Evolutionary conservation across 768 basidiomycete species (phyloP).

Genomic region (Lentinula raphanica): DNA sequence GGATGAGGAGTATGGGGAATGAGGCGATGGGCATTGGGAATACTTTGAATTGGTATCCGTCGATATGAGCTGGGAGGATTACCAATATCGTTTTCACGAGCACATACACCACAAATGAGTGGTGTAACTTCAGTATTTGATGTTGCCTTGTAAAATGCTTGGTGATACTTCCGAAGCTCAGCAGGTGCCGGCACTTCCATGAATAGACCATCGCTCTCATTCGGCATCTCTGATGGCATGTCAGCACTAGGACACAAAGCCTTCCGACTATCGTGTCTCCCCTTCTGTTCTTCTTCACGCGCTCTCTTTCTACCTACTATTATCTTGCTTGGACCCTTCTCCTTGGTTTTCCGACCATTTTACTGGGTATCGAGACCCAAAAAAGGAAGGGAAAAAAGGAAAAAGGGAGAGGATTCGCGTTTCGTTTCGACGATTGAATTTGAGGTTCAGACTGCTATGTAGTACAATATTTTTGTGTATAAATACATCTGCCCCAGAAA

Average conservation of each 20-base stretch:
- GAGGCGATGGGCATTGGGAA: too few species aligned
- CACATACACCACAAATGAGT: background rate
- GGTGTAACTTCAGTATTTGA: background rate
- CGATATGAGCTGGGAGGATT: background rate
- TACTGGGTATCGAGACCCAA: too few species aligned
- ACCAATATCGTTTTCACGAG: too few species aligned
- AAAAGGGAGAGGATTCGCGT: too few species aligned
- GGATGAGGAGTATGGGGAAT: too few species aligned
- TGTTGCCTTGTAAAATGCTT: background rate
- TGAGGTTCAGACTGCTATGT: too few species aligned
- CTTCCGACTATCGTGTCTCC: background rate
- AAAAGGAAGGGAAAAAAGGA: too few species aligned
- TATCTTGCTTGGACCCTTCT: background rate
- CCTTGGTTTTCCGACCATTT: too few species aligned
- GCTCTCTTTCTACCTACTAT: background rate
- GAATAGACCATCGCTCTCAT: background rate
- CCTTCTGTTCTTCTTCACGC: background rate
- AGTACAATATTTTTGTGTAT: too few species aligned
- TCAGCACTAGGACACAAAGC: background rate
- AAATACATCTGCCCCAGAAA: too few species aligned
- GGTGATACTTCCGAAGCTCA: background rate
- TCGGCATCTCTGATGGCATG: too few species aligned
- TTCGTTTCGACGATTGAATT: too few species aligned
- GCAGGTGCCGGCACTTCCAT: background rate
- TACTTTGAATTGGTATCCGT: background rate